Evolutionary conservation across 148 eudicot genomes (phyloP).

Genomic region (Rhododendron kiyosumense): DNA sequence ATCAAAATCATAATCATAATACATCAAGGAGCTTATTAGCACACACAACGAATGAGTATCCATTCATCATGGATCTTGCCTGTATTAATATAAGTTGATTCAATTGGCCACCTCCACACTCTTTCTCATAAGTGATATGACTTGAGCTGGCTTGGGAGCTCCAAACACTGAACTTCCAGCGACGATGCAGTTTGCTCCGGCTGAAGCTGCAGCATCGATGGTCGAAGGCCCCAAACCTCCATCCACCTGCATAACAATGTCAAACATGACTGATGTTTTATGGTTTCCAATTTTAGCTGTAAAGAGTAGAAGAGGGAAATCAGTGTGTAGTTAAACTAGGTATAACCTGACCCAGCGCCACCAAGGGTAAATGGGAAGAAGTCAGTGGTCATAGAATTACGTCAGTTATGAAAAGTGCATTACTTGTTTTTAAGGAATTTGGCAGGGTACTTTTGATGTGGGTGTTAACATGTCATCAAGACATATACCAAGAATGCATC

Average conservation of each 20-base stretch:
- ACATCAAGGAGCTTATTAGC: not conserved
- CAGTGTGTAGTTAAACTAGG: not conserved
- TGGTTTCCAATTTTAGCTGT: not conserved
- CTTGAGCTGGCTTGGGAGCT: constrained; percentile 78
- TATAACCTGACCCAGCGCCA: not conserved
- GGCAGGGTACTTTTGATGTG: not conserved
- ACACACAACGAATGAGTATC: not conserved
- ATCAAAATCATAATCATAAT: not conserved
- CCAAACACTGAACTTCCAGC: constrained; percentile 97
- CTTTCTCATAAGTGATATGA: constrained; percentile 66
- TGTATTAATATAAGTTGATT: constrained; percentile 6
- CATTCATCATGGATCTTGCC: constrained; percentile 13
- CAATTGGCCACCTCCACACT: constrained; percentile 51
- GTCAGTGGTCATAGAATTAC: not conserved
- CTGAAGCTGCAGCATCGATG: constrained; percentile 71
- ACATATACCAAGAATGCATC: not conserved
- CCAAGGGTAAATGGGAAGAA: not conserved
- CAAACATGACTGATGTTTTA: not conserved
- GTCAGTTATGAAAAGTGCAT: not conserved
- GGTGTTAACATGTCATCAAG: not conserved
- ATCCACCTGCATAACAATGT: constrained; percentile 53
- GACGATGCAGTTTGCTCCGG: constrained; percentile 96
- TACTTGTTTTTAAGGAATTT: not conserved
- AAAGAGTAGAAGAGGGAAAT: not conserved
- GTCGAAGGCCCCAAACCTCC: constrained; percentile 95